Conservation (phyloP, 2,329 filamentous ascomycete genomes). For the Davidsoniella neocaledoniae region DNA sequence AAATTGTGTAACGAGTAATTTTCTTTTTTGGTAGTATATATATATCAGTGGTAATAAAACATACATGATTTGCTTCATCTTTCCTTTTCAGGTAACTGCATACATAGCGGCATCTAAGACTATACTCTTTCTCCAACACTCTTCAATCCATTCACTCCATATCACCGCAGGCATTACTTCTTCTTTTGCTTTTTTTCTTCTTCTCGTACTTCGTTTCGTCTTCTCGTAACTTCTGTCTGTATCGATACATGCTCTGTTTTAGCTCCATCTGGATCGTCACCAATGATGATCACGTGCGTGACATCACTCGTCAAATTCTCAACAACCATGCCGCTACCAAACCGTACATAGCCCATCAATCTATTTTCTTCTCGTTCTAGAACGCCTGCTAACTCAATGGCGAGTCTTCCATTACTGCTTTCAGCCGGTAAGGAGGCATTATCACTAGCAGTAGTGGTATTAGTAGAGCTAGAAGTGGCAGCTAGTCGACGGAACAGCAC, state of each 20-base stretch:
- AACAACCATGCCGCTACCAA: conserved; percentile 48
- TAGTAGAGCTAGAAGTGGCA: conserved; percentile 1
- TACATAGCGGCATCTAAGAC: conserved; percentile 62
- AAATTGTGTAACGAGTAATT: too few relatives aligned
- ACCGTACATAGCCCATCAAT: conserved; percentile 43
- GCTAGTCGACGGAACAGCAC: conserved; percentile 24
- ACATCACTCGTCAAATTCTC: conserved; percentile 35
- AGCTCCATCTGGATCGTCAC: conserved; percentile 23
- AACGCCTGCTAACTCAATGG: conserved; percentile 19
- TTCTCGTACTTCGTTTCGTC: neutral
- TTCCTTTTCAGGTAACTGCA: conserved; percentile 16
- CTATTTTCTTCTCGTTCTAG: conserved; percentile 19
- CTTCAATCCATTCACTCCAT: conserved; percentile 52
- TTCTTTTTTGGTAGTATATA: too few relatives aligned
- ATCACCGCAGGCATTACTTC: conserved; percentile 48
- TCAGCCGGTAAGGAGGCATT: too few relatives aligned
- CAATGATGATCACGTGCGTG: conserved; percentile 54
- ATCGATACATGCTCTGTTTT: conserved; percentile 26
- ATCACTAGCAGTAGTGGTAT: too few relatives aligned
- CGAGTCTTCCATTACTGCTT: neutral
- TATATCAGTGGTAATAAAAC: too few relatives aligned
- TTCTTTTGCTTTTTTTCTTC: neutral
- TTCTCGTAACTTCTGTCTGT: conserved; percentile 27
- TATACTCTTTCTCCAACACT: conserved; percentile 66
- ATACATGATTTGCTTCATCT: neutral